A percentile compares a stretch with the other conserved stretches of the same genome.
phyloP scores from a whole-genome alignment of 2,329 filamentous ascomycete genomes.

The Sporothrix sp. region DNA sequence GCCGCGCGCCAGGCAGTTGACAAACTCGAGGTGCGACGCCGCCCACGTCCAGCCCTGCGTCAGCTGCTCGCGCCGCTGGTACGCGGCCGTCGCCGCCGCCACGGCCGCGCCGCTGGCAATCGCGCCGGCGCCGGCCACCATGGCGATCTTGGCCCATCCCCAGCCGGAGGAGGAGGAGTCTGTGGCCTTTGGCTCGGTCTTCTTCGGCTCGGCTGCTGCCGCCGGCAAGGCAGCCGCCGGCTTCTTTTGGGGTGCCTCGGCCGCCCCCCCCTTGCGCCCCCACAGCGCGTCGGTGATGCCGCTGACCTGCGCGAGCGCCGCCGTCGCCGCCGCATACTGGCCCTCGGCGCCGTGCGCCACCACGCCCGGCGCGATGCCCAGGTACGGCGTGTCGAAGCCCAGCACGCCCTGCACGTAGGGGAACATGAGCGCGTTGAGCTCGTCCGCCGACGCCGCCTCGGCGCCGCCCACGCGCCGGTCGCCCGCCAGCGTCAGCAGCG shows the following conservation, averaged over 20 bases:
- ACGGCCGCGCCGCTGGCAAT: conserved; percentile 47
- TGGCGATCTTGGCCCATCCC: conserved; percentile 80
- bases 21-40: conserved; percentile 84
- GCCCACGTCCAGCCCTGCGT: conserved; percentile 71
- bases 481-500: conserved; percentile 60
- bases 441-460: conserved; percentile 20
- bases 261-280: conserved; percentile 30
- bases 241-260: conserved; percentile 12
- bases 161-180: conserved; percentile 34
- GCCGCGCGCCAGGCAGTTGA: conserved; percentile 75
- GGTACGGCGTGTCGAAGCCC: conserved; percentile 88
- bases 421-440: conserved; percentile 67
- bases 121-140: conserved; percentile 76
- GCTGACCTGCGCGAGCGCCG: conserved; percentile 58
- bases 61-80: conserved; percentile 74
- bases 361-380: conserved; percentile 70
- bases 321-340: conserved; percentile 66
- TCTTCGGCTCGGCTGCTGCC: background rate
- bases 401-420: conserved; percentile 84
- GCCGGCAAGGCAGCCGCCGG: background rate
- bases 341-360: conserved; percentile 81
- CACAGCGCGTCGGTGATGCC: conserved; percentile 59
- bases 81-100: conserved; percentile 75
- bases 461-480: conserved; percentile 41
- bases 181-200: conserved; percentile 12